Evolutionary conservation across 192 early-diverging fungal genomes (phyloP), one percentile per base, ranked within the genome.

Genomic region (Backusella liffmaniae): DNA sequence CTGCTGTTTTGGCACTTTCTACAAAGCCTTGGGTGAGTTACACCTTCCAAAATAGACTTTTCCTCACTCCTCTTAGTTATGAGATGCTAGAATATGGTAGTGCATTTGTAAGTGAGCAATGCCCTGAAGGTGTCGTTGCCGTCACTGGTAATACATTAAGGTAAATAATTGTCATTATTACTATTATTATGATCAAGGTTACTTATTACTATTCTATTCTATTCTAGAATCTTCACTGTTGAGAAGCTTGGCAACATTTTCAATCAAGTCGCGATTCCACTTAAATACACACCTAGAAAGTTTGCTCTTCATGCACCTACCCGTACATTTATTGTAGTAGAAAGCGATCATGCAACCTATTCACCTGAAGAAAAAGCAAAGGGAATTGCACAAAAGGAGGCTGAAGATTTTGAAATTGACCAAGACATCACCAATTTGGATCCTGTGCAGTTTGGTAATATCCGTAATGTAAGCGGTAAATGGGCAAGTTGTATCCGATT

Each of bases 401-500:
- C 84, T 29, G 82, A 84, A 35, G 87, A 87, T 18, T 76, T 84
- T 32, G 88, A 87, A 51, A 85, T 86, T 34, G 89, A 91, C 69
- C 79, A 80, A 13, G 84, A 81, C 18, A 80, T 89, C 4, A 82
- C 86, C 2, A 86, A 91, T 44, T 75, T 95, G 69, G 90, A 92
- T 36, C 86, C 88, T n/a, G 86, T 87, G 15, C 91, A 92, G 70
- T 97, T 96, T 86, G 96, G 96, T 2, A 85, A 93, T n/a, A 85
- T 91, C 6, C 80, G 90, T 53, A 87, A 88, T 0, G 80, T 84
- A 10, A 66, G 85, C 6, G 96, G 94, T 66, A 92, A 90, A 74
- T 97, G 97, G 96, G 94, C 94, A 7, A 93, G 92, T 71, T 90
- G 92, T 49, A 89, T 99, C 29, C 88, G 98, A 15, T 79, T 98